These are phyloP conservation scores for Zhuliangozyma blackwelliae DNA, from an alignment of 1,139 yeast genomes.

Conservation along the genomic window DNA sequence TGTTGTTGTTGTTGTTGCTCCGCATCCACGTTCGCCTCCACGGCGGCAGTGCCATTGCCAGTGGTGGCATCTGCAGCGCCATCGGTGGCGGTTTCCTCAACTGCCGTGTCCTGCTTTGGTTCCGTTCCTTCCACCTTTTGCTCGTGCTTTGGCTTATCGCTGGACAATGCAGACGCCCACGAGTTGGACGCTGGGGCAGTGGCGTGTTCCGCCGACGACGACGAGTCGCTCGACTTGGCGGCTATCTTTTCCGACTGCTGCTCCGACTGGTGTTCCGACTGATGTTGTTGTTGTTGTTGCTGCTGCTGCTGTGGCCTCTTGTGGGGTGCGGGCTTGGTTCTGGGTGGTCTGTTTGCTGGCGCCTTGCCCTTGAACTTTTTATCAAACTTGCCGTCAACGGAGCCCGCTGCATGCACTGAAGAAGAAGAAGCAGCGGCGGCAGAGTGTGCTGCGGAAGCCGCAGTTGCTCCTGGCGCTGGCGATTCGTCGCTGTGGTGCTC, in stretches of 20 bases:
- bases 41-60: too few species aligned
- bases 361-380: constrained; percentile 4
- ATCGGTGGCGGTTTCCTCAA: too few species aligned
- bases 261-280: neutral
- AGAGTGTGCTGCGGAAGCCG: constrained; percentile 1
- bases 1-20: neutral
- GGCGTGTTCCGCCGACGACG: constrained; percentile 7
- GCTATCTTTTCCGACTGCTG: neutral
- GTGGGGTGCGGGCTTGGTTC: constrained; percentile 1
- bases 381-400: constrained; percentile 4
- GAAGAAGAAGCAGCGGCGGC: constrained; percentile 1
- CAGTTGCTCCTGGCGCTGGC: neutral
- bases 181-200: constrained; percentile 27
- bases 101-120: neutral
- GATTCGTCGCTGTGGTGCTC: constrained; percentile 18
- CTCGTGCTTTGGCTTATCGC: constrained; percentile 27
- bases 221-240: neutral
- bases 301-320: constrained; percentile 2
- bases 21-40: neutral
- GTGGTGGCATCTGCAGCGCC: too few species aligned
- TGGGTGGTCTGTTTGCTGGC: constrained; percentile 6
- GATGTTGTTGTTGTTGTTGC: constrained; percentile 4
- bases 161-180: constrained; percentile 51
- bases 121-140: constrained; percentile 2
- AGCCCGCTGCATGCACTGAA: neutral